Percentiles rank a stretch among this genome's conserved stretches.
Conservation (phyloP, 768 basidiomycete species). For the Leucocoprinus sp. region DNA sequence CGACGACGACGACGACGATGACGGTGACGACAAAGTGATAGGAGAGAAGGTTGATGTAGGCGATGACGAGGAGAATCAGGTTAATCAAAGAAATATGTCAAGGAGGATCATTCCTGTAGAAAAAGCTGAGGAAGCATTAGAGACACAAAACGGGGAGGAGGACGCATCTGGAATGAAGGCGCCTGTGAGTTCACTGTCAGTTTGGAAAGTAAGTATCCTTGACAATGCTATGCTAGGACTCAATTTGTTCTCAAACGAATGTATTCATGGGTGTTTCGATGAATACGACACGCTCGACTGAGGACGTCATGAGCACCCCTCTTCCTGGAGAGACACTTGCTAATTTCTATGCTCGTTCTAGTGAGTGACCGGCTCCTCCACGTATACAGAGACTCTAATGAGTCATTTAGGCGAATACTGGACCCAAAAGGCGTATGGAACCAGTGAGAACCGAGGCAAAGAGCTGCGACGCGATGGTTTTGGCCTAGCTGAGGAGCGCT, state of each 20-base stretch:
- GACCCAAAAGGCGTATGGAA: slow-evolving; percentile 60
- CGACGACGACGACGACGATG: slow-evolving; percentile 36
- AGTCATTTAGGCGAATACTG: slow-evolving; percentile 60
- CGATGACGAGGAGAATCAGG: slow-evolving; percentile 14
- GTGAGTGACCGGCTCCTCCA: slow-evolving; percentile 31
- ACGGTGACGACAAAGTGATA: slow-evolving; percentile 40
- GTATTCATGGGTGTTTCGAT: slow-evolving; percentile 55
- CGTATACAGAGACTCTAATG: neutral
- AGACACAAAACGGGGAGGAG: neutral
- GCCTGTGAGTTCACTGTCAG: neutral
- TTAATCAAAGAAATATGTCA: slow-evolving; percentile 15
- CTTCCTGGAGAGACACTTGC: slow-evolving; percentile 79
- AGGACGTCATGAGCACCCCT: slow-evolving; percentile 69
- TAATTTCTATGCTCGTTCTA: slow-evolving; percentile 73
- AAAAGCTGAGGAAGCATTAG: neutral
- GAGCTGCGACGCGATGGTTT: slow-evolving; percentile 73
- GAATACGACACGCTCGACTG: slow-evolving; percentile 48
- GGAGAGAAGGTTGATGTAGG: slow-evolving; percentile 28
- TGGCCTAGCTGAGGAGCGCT: slow-evolving; percentile 61
- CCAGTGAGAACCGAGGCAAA: slow-evolving; percentile 66
- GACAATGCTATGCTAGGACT: slow-evolving; percentile 17
- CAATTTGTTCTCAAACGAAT: slow-evolving; percentile 27
- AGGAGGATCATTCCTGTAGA: slow-evolving; percentile 9
- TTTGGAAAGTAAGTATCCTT: neutral
- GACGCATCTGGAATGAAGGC: slow-evolving; percentile 3